phyloP scores from a whole-genome alignment of 2,329 filamentous ascomycete species.

The Lasiodiplodia sp. region DNA sequence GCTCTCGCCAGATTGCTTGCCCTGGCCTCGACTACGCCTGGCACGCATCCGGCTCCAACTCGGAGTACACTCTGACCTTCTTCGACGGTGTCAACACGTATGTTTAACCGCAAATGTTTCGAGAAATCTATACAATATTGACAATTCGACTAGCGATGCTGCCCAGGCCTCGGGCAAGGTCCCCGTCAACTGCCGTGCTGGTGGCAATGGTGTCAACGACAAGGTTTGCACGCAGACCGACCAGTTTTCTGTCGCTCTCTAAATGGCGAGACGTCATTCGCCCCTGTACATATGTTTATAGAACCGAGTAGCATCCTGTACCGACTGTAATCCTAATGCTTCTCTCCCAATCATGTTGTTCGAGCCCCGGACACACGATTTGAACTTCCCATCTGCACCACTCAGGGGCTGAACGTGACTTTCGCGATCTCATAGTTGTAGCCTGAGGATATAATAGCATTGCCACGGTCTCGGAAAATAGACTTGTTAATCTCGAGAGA shows the following conservation, averaged over 20 bases:
- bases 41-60: not conserved
- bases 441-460: too few species aligned
- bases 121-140: not conserved
- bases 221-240: not conserved
- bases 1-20: not conserved
- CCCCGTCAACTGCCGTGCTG: slow-evolving; percentile 13
- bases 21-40: not conserved
- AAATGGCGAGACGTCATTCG: not conserved
- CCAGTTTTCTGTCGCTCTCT: not conserved
- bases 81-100: not conserved
- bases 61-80: not conserved
- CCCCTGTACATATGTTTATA: too few species aligned
- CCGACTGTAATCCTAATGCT: too few species aligned
- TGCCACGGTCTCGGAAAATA: too few species aligned
- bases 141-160: not conserved
- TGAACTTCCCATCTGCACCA: too few species aligned
- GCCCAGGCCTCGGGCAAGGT: slow-evolving; percentile 7
- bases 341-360: too few species aligned
- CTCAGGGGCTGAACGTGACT: too few species aligned
- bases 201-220: slow-evolving; percentile 9
- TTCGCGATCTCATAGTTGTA: too few species aligned
- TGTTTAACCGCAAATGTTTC: not conserved
- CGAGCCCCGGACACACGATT: too few species aligned
- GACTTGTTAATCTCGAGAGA: too few species aligned
- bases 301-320: too few species aligned